Conservation (phyloP, 805 yeast species). For the Sungouiozyma intestinalis region DNA sequence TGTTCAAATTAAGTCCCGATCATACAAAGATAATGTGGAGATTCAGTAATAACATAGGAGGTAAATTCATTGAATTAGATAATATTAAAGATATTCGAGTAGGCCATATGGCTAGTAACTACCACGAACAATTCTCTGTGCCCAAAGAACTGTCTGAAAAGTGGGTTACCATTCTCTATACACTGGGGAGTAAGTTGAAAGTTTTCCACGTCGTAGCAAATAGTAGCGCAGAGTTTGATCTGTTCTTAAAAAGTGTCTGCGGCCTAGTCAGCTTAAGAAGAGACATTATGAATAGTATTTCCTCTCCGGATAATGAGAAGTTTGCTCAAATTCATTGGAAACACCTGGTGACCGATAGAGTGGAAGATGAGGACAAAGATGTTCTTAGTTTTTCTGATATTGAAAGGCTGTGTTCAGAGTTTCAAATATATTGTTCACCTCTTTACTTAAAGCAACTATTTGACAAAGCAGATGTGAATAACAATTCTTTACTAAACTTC, state of each 20-base stretch:
- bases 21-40: conserved; percentile 21
- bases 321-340: conserved; percentile 61
- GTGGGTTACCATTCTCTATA: conserved; percentile 80
- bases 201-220: conserved; percentile 71
- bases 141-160: conserved; percentile 50
- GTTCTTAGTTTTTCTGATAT: conserved; percentile 56
- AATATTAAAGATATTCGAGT: conserved; percentile 30
- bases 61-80: conserved; percentile 23
- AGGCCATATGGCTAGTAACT: conserved; percentile 68
- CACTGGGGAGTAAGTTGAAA: conserved; percentile 53
- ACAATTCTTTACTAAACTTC: conserved; percentile 48
- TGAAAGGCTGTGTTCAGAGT: conserved; percentile 47
- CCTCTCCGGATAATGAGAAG: conserved; percentile 46
- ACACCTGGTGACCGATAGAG: conserved; percentile 30
- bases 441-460: conserved; percentile 37
- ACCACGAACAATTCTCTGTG: conserved; percentile 74
- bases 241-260: conserved; percentile 44
- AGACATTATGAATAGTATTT: conserved; percentile 51
- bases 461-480: conserved; percentile 39
- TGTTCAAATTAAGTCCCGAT: conserved; percentile 15
- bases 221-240: conserved; percentile 39
- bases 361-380: conserved; percentile 29
- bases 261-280: conserved; percentile 47
- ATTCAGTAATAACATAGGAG: conserved; percentile 7
- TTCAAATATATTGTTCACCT: conserved; percentile 65